These are phyloP conservation scores for Biscogniauxia sp. DNA, from an alignment of 2,329 filamentous ascomycete species.

Conservation along the genomic window DNA sequence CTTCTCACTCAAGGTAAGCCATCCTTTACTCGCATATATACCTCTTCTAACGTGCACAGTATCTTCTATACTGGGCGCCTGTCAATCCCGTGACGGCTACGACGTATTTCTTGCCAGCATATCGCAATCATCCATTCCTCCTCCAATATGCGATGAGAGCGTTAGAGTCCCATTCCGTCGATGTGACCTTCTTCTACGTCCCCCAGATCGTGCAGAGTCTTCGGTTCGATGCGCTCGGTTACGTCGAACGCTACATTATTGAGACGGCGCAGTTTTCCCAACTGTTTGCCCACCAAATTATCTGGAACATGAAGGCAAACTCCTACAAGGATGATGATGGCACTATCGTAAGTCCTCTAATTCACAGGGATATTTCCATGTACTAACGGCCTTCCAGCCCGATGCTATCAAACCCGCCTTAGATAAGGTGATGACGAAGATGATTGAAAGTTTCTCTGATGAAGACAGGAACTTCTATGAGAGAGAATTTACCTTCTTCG, in stretches of 20 bases:
- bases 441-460: constrained; percentile 77
- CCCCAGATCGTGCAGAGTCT: constrained; percentile 96
- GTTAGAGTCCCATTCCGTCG: constrained; percentile 89
- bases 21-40: background rate
- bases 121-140: constrained; percentile 86
- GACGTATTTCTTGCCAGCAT: constrained; percentile 88
- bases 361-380: background rate
- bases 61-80: constrained; percentile 88
- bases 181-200: constrained; percentile 98
- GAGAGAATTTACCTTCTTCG: constrained; percentile 96
- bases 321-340: constrained; percentile 96
- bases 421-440: constrained; percentile 81
- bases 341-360: constrained; percentile 59
- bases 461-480: constrained; percentile 86
- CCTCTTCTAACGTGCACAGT: constrained; percentile 49
- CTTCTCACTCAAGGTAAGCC: constrained; percentile 74
- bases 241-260: constrained; percentile 93
- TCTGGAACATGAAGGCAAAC: constrained; percentile 99
- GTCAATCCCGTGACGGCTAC: constrained; percentile 91
- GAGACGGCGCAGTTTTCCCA: constrained; percentile 98
- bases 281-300: constrained; percentile 97
- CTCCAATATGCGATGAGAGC: constrained; percentile 97
- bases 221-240: constrained; percentile 88
- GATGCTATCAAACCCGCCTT: constrained; percentile 92
- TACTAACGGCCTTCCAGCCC: constrained; percentile 50